phyloP scores from a whole-genome alignment of 768 basidiomycete species.

The Phylloporus sp. region DNA sequence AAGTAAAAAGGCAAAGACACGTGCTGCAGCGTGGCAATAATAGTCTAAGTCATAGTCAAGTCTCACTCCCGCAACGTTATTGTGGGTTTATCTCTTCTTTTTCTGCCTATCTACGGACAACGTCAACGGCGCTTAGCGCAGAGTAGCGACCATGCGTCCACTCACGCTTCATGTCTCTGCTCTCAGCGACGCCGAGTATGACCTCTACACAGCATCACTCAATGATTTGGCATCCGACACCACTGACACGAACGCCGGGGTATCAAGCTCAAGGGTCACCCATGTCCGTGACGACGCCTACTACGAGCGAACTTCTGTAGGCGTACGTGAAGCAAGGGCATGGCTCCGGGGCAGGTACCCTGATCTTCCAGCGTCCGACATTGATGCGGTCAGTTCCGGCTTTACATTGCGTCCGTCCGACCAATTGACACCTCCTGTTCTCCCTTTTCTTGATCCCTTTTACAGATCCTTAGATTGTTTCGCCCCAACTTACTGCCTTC shows the following conservation, averaged over 20 bases:
- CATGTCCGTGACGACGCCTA: slow-evolving; percentile 40
- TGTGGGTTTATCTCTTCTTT: not conserved
- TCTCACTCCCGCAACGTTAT: not conserved
- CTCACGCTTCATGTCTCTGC: slow-evolving; percentile 72
- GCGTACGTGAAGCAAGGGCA: slow-evolving; percentile 64
- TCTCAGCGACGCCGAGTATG: slow-evolving; percentile 69
- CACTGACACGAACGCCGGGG: slow-evolving; percentile 18
- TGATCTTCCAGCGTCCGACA: slow-evolving; percentile 43
- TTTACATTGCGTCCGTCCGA: not conserved
- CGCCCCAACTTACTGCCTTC: slow-evolving; percentile 48
- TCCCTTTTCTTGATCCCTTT: not conserved
- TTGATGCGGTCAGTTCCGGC: slow-evolving; percentile 52
- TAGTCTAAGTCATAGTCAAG: not conserved
- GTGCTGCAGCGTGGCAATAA: slow-evolving; percentile 6
- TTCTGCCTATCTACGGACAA: not conserved
- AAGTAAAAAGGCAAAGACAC: slow-evolving; percentile 5
- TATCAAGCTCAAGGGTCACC: not conserved
- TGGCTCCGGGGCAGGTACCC: slow-evolving; percentile 74
- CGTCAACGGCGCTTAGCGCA: not conserved
- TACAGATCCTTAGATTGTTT: slow-evolving; percentile 65
- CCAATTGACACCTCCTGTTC: not conserved
- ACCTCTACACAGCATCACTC: slow-evolving; percentile 59
- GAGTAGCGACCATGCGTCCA: slow-evolving; percentile 45
- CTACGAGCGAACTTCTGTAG: slow-evolving; percentile 52
- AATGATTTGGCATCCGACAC: slow-evolving; percentile 44